phyloP scores from a whole-genome alignment of 208 protist species.

The Wallacemonas sp. region DNA sequence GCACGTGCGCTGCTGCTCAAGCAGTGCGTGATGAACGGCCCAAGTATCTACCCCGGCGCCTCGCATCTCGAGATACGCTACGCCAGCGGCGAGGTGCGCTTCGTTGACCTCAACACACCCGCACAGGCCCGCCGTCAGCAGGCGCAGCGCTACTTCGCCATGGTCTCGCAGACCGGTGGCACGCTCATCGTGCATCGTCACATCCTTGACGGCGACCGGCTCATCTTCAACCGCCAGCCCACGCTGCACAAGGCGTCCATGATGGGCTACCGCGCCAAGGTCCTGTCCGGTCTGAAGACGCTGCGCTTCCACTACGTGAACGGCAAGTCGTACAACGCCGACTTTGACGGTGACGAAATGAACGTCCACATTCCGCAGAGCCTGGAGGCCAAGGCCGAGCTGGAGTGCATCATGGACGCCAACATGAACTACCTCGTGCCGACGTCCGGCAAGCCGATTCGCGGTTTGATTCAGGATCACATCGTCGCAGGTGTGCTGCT shows the following conservation, averaged over 20 bases:
- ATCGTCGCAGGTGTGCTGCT: conserved; percentile 97
- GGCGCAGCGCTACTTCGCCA: conserved; percentile 76
- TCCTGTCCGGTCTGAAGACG: conserved; percentile 94
- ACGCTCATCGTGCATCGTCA: conserved; percentile 96
- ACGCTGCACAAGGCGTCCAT: conserved; percentile 99
- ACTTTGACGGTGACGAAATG: conserved; percentile 99
- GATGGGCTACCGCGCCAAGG: conserved; percentile 95
- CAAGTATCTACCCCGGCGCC: conserved; percentile 97
- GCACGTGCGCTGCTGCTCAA: conserved; percentile 87
- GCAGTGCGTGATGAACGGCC: conserved; percentile 97
- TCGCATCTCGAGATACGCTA: conserved; percentile 92
- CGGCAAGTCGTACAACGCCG: conserved; percentile 99
- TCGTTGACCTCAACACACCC: conserved; percentile 74
- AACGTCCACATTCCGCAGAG: conserved; percentile 99
- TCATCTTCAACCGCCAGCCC: conserved; percentile 99
- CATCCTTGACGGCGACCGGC: conserved; percentile 95
- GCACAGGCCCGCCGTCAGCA: conserved; percentile 75
- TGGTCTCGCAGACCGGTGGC: conserved; percentile 51
- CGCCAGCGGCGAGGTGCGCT: conserved; percentile 69
- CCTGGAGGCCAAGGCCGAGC: conserved; percentile 93
- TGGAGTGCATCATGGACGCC: conserved; percentile 92
- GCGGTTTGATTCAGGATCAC: conserved; percentile 99
- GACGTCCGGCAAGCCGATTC: conserved; percentile 96
- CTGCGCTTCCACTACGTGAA: conserved; percentile 99
- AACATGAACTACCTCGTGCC: conserved; percentile 97